Conservation (phyloP, 1,284 basidiomycete genomes). For the Irpex lacteus region DNA sequence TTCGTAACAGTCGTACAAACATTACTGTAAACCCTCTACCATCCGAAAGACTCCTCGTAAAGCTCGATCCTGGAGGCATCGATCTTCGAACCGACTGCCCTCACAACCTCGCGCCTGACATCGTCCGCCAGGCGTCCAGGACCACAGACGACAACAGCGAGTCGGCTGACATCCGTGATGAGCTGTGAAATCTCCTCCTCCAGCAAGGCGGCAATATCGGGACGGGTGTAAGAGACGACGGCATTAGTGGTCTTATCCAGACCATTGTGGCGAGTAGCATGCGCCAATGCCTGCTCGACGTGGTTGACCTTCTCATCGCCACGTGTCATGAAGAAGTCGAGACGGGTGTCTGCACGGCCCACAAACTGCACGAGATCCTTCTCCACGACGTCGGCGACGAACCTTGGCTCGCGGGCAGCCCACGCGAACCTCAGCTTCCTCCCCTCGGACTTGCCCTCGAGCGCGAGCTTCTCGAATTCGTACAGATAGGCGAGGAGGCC, state of each 20-base stretch:
- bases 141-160: not conserved
- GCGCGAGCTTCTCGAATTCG: not conserved
- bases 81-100: not conserved
- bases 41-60: not conserved
- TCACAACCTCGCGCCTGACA: not conserved
- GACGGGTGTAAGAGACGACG: not conserved
- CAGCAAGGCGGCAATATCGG: not conserved
- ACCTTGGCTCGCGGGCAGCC: not conserved
- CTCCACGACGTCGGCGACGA: not conserved
- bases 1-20: no score
- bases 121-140: not conserved
- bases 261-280: not conserved
- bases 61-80: not conserved
- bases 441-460: not conserved
- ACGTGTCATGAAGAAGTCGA: not conserved
- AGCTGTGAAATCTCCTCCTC: not conserved
- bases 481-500: not conserved
- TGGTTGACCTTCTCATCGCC: not conserved
- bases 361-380: not conserved
- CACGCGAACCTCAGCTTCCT: not conserved
- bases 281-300: not conserved
- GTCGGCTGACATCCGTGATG: not conserved
- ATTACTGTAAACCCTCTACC: not conserved
- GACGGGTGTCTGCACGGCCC: not conserved
- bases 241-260: not conserved